These are phyloP conservation scores for Fusarium neocosmosporiellum DNA, from an alignment of 2,329 filamentous ascomycete genomes.

Conservation along the genomic window DNA sequence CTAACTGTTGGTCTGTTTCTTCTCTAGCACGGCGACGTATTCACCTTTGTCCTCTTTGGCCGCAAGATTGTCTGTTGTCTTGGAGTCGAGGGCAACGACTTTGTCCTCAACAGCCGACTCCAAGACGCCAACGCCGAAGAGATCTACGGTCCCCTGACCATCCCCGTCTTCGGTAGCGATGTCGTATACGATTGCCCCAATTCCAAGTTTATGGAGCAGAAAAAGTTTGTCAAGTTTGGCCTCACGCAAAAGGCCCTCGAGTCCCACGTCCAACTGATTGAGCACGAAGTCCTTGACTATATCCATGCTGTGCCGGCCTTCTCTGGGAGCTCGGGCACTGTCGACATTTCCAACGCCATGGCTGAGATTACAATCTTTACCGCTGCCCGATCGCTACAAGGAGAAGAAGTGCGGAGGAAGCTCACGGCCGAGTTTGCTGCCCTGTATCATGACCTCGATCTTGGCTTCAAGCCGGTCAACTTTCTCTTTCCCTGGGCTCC, in stretches of 20 bases:
- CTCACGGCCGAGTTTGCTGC: slow-evolving; percentile 79
- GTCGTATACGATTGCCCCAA: slow-evolving; percentile 89
- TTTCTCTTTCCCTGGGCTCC: slow-evolving; percentile 85
- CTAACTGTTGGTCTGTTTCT: not conserved
- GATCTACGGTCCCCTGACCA: slow-evolving; percentile 63
- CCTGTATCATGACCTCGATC: slow-evolving; percentile 82
- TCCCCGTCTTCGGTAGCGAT: slow-evolving; percentile 76
- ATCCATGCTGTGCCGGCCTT: slow-evolving; percentile 67
- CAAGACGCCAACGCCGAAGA: slow-evolving; percentile 66
- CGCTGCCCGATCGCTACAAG: slow-evolving; percentile 80
- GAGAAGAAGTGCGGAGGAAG: slow-evolving; percentile 77
- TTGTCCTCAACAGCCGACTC: slow-evolving; percentile 66
- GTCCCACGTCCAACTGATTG: slow-evolving; percentile 77
- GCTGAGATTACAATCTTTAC: slow-evolving; percentile 85
- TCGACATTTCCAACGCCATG: slow-evolving; percentile 75
- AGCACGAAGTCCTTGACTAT: slow-evolving; percentile 74
- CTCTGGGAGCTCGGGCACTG: slow-evolving; percentile 67
- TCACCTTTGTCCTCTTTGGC: slow-evolving; percentile 65
- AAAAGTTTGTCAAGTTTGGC: slow-evolving; percentile 82
- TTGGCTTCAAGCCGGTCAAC: slow-evolving; percentile 82
- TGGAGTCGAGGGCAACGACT: slow-evolving; percentile 64
- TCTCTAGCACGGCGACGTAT: slow-evolving; percentile 61
- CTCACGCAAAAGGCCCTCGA: slow-evolving; percentile 73
- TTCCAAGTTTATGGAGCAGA: slow-evolving; percentile 88
- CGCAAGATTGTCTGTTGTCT: slow-evolving; percentile 62